These are phyloP conservation scores for Cornus florida DNA, from an alignment of 148 eudicot species.

Conservation along the genomic window DNA sequence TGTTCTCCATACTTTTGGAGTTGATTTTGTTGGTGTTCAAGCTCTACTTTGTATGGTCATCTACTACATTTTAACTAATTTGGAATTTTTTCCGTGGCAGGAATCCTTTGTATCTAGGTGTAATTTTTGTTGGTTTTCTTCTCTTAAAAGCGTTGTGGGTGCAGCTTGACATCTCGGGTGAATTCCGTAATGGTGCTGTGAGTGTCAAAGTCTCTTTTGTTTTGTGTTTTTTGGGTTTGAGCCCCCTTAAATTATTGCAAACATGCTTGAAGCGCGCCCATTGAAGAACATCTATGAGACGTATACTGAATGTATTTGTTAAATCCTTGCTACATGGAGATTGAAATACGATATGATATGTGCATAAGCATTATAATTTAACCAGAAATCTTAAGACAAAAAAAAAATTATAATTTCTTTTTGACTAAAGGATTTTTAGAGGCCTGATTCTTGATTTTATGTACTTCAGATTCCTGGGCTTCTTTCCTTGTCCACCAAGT, in stretches of 20 bases:
- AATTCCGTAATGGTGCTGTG: conserved; percentile 87
- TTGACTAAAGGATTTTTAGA: neutral
- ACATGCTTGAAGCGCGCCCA: neutral
- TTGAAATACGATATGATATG: neutral
- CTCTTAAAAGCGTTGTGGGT: conserved; percentile 91
- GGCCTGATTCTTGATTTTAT: conserved; percentile 18
- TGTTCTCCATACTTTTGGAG: neutral
- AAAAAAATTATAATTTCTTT: neutral
- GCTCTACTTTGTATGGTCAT: neutral
- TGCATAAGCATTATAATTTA: neutral
- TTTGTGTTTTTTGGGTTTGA: neutral
- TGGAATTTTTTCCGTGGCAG: conserved; percentile 40
- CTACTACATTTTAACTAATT: neutral
- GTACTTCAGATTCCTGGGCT: conserved; percentile 78
- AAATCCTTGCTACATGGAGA: neutral
- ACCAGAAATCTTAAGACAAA: neutral
- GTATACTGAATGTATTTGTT: neutral
- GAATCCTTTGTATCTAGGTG: conserved; percentile 79
- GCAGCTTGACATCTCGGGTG: conserved; percentile 81
- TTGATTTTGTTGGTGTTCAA: neutral
- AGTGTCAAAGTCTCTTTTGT: conserved; percentile 30
- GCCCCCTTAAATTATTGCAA: neutral
- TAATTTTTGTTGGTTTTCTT: conserved; percentile 78
- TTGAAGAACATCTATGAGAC: neutral
- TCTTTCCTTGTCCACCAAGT: conserved; percentile 77